A percentile compares a stretch with the other conserved stretches of the same genome.
These are phyloP conservation scores for Citrus unshiu DNA, from an alignment of 345 rosid genomes.

Conservation along the genomic window DNA sequence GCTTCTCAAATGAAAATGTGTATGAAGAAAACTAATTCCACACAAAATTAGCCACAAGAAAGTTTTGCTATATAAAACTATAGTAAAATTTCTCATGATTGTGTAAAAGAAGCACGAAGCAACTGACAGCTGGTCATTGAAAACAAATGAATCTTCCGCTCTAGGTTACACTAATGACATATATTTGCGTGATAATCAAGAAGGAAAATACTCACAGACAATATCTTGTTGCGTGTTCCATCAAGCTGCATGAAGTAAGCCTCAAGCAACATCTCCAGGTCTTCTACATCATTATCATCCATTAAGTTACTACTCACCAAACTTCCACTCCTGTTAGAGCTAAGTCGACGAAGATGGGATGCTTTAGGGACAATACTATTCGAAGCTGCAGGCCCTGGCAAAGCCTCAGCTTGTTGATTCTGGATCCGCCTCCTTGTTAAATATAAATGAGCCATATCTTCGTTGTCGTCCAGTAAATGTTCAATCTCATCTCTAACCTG, in stretches of 20 bases:
- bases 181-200: not conserved
- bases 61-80: not conserved
- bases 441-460: constrained; percentile 85
- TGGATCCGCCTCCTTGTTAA: constrained; percentile 76
- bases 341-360: constrained; percentile 35
- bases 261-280: constrained; percentile 88
- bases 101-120: not conserved
- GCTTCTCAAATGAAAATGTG: not conserved
- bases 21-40: not conserved
- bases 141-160: not conserved
- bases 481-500: constrained; percentile 94
- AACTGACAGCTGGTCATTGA: not conserved
- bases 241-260: constrained; percentile 96
- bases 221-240: constrained; percentile 88
- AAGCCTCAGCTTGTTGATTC: constrained; percentile 66
- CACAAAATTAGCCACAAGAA: not conserved
- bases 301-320: constrained; percentile 42
- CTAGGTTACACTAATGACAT: not conserved
- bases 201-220: constrained; percentile 55
- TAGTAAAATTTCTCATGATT: not conserved
- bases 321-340: constrained; percentile 67
- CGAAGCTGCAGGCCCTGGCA: constrained; percentile 41
- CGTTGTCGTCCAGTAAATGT: constrained; percentile 79
- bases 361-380: constrained; percentile 31
- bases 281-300: constrained; percentile 74